Evolutionary conservation across 1,284 basidiomycete species (phyloP).

Genomic region (Exobasidium cylindrosporum): DNA sequence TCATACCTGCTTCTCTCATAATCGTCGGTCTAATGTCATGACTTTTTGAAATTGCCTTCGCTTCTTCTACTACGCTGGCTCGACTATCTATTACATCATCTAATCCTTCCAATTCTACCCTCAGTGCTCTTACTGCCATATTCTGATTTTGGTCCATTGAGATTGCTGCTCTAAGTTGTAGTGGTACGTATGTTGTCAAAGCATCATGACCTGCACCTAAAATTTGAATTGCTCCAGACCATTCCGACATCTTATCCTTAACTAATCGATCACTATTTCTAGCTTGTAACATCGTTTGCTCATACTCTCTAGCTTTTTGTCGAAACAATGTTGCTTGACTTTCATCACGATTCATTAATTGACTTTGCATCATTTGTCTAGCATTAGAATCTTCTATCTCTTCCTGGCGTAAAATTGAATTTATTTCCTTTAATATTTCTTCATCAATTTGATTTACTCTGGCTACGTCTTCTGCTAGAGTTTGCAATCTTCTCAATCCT

Average conservation of each 20-base stretch:
- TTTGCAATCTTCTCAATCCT: constrained; percentile 70
- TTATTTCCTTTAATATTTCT: constrained; percentile 62
- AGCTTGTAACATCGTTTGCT: constrained; percentile 36
- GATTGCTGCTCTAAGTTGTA: background rate
- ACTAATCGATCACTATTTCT: constrained; percentile 50
- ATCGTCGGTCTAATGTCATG: constrained; percentile 78
- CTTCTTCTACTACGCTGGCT: constrained; percentile 66
- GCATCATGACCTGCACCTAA: constrained; percentile 17
- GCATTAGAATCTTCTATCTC: background rate
- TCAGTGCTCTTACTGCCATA: constrained; percentile 63
- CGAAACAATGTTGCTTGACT: background rate
- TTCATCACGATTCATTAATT: background rate
- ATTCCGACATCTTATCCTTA: constrained; percentile 58
- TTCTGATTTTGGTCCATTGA: constrained; percentile 18
- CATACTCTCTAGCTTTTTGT: constrained; percentile 29
- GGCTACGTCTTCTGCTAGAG: constrained; percentile 70
- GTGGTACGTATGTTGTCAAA: constrained; percentile 3
- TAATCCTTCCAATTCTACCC: constrained; percentile 74
- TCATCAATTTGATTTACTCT: constrained; percentile 57
- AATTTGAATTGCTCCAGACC: constrained; percentile 27
- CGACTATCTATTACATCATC: constrained; percentile 65
- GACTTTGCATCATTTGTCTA: background rate
- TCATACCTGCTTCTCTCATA: constrained; percentile 62
- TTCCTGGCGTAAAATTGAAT: constrained; percentile 20
- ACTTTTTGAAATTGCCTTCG: constrained; percentile 64